These are phyloP conservation scores for Cyclotella baltica DNA, from an alignment of 108 stramenopile genomes.

Conservation along the genomic window DNA sequence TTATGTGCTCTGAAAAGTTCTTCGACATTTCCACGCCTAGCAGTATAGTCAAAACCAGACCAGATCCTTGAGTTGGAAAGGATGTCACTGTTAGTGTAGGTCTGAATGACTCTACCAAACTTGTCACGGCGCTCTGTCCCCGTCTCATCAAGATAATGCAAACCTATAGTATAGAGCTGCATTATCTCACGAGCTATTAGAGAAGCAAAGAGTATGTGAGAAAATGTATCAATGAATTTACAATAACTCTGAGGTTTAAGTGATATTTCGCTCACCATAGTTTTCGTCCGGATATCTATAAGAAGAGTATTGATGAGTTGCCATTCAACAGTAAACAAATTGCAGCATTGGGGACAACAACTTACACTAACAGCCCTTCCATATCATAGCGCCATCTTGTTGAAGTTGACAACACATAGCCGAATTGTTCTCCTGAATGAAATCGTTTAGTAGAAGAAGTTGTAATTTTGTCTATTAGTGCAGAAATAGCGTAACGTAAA, in stretches of 20 bases:
- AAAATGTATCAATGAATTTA: neutral
- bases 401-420: conserved; percentile 46
- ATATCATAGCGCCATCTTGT: conserved; percentile 24
- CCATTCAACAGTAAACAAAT: too few relatives aligned
- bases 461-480: too few relatives aligned
- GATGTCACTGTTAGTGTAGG: conserved; percentile 60
- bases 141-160: conserved; percentile 54
- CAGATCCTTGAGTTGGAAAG: conserved; percentile 49
- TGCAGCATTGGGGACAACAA: too few relatives aligned
- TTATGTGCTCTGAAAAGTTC: conserved; percentile 47
- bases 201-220: neutral
- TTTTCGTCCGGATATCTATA: conserved; percentile 61
- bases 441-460: too few relatives aligned
- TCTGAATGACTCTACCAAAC: conserved; percentile 41
- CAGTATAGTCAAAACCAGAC: conserved; percentile 57
- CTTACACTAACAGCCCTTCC: conserved; percentile 11
- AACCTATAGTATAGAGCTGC: conserved; percentile 52
- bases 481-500: too few relatives aligned
- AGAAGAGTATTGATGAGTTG: too few relatives aligned
- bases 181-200: conserved; percentile 51
- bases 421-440: too few relatives aligned
- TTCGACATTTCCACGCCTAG: conserved; percentile 53
- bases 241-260: neutral
- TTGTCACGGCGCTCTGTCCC: conserved; percentile 51
- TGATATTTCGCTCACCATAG: conserved; percentile 30